Evolutionary conservation across 805 yeast genomes (phyloP), one percentile per base, ranked within the genome.

Genomic region (Tetrapisispora arboricola): DNA sequence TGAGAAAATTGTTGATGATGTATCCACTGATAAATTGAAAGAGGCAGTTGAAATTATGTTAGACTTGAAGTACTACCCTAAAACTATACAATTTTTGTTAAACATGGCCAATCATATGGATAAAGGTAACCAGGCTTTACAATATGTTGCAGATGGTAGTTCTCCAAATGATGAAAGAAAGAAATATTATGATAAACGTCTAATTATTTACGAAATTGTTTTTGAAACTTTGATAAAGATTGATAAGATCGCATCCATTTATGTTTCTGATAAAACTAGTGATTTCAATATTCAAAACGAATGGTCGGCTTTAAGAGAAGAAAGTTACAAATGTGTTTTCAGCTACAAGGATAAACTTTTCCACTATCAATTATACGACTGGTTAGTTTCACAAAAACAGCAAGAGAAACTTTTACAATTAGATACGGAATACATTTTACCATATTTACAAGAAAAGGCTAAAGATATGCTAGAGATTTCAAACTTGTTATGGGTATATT

Each of bases 351-450:
- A 92, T 57, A 84, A 80, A 53, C 60, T 78, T n/a, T 92, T 92
- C 71, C 98, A 92, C 49, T 86, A 80, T 62, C 84, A 84, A 48
- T 74, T 92, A 48, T 92, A 92, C 60, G 90, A 85, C 58, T 92
- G 97, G 96, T 79, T 86, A 50, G 80, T 86, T 26, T 64, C 70
- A 33, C 84, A 84, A 54, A 88, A 85, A 4, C 73, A 78, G 22
- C 80, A 84, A 45, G 92, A 82, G 42, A 75, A 84, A 46, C 65
- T 92, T 33, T 67, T 90, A 44, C 84, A 81, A 36, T 72, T 90
- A 42, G 83, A 84, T 40, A 85, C 96, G 0, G 84, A 88, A 11
- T 90, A 69, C 53, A 76, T 92, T 29, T 67, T 85, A 44, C 77
- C 81, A 21, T 92, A 84, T 51, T 71, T 92, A 55, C 78, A 78